Percentiles rank a stretch among this genome's conserved stretches.
phyloP scores from a whole-genome alignment of 345 rosid genomes.

The Boechera stricta region DNA sequence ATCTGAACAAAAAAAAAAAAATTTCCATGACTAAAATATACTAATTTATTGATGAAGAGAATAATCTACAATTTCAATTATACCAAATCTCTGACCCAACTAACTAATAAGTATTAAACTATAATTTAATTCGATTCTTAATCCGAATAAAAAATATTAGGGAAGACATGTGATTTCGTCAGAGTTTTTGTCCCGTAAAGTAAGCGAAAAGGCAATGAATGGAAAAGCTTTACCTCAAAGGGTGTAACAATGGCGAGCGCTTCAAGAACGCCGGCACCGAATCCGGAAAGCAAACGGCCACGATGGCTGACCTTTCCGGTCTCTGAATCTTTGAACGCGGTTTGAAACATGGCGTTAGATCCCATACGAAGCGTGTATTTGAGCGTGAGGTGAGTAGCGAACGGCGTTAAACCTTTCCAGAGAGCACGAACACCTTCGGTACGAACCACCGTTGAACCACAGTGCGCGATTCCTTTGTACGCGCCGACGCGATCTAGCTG shows the following conservation, averaged over 20 bases:
- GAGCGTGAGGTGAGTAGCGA: conserved; percentile 91
- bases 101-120: background rate
- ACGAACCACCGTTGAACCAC: conserved; percentile 67
- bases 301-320: conserved; percentile 72
- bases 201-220: background rate
- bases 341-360: conserved; percentile 79
- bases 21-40: background rate
- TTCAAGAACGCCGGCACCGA: conserved; percentile 96
- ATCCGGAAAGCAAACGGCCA: conserved; percentile 71
- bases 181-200: background rate
- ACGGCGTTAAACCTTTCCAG: conserved; percentile 96
- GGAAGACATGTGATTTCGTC: conserved; percentile 14
- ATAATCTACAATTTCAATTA: background rate
- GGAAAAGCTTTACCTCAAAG: conserved; percentile 61
- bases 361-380: conserved; percentile 94
- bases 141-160: conserved; percentile 6
- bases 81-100: background rate
- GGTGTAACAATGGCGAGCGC: conserved; percentile 95
- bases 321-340: conserved; percentile 75
- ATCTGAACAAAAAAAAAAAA: background rate
- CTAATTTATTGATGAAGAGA: background rate
- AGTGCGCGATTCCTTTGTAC: conserved; percentile 81
- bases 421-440: conserved; percentile 88
- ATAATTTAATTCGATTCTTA: background rate
- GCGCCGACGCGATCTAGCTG: conserved; percentile 77